These are phyloP conservation scores for Scedosporium boydii DNA, from an alignment of 2,329 filamentous ascomycete species.

Conservation along the genomic window DNA sequence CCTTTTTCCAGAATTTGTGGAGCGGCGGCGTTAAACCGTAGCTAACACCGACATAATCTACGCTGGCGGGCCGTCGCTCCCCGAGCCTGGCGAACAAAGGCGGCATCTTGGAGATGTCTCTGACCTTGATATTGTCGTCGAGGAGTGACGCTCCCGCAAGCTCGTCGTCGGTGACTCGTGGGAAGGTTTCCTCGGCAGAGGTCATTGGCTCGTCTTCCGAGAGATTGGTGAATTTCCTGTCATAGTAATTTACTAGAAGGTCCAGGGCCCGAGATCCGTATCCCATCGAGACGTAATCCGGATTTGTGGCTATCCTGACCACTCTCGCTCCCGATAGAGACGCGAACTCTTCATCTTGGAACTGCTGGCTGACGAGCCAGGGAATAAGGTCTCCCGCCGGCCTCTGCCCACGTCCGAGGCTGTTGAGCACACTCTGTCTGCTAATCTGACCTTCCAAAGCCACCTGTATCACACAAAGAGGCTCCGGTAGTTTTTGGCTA, in stretches of 20 bases:
- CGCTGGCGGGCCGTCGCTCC: constrained; percentile 66
- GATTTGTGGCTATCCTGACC: constrained; percentile 92
- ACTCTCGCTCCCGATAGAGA: constrained; percentile 84
- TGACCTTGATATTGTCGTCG: constrained; percentile 79
- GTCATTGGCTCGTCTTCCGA: constrained; percentile 56
- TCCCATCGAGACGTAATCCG: constrained; percentile 85
- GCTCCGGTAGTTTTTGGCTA: constrained; percentile 74
- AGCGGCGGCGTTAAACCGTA: constrained; percentile 82
- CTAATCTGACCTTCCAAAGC: constrained; percentile 93
- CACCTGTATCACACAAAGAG: constrained; percentile 89
- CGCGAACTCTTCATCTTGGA: constrained; percentile 95
- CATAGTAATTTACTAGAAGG: constrained; percentile 85
- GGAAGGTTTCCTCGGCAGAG: constrained; percentile 53
- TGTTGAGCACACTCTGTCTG: constrained; percentile 81
- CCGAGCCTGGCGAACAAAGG: constrained; percentile 83
- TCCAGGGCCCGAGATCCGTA: constrained; percentile 86
- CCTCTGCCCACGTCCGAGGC: constrained; percentile 77
- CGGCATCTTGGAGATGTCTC: constrained; percentile 86
- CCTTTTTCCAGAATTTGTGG: constrained; percentile 95
- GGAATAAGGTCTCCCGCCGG: constrained; percentile 91
- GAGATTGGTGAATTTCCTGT: constrained; percentile 80
- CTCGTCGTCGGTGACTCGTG: constrained; percentile 73
- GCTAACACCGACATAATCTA: constrained; percentile 93
- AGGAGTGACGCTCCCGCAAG: constrained; percentile 66
- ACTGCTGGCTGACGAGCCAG: constrained; percentile 96